Percentiles rank a stretch among this genome's conserved stretches.
Conservation (phyloP, 2,329 filamentous ascomycete genomes). For the Leptographium lundbergii region DNA sequence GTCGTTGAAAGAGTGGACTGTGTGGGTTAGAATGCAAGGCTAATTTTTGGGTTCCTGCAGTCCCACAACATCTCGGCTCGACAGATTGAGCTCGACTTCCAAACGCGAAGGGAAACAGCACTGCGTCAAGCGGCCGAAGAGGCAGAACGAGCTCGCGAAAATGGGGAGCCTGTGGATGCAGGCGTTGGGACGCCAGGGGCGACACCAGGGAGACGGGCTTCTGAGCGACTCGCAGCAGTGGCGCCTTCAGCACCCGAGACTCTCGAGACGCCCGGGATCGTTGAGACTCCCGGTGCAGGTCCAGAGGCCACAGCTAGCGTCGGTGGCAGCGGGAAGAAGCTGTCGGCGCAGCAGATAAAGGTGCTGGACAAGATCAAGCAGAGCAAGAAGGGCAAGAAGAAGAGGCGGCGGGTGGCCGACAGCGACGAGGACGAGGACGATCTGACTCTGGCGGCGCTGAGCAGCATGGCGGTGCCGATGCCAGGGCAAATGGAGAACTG, state of each 20-base stretch:
- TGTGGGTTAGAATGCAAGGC: slow-evolving; percentile 17
- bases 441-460: slow-evolving; percentile 32
- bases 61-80: slow-evolving; percentile 59
- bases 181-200: slow-evolving; percentile 5
- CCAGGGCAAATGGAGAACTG: slow-evolving; percentile 86
- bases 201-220: background rate
- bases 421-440: slow-evolving; percentile 27
- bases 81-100: slow-evolving; percentile 38
- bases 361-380: slow-evolving; percentile 50
- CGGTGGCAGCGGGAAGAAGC: slow-evolving; percentile 34
- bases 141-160: slow-evolving; percentile 15
- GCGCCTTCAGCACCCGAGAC: background rate
- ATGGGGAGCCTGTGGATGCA: background rate
- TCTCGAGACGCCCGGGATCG: too few relatives aligned
- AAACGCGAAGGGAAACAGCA: slow-evolving; percentile 31
- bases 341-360: slow-evolving; percentile 19
- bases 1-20: background rate
- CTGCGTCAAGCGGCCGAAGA: slow-evolving; percentile 16
- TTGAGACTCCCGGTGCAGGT: background rate
- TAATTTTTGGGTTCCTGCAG: slow-evolving; percentile 19
- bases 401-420: slow-evolving; percentile 35
- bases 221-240: background rate
- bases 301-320: background rate
- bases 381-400: slow-evolving; percentile 41
- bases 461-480: slow-evolving; percentile 36